Base-by-base conservation (phyloP, 129 eudicot species). In the Chrysanthemum lavandulifolium region DNA sequence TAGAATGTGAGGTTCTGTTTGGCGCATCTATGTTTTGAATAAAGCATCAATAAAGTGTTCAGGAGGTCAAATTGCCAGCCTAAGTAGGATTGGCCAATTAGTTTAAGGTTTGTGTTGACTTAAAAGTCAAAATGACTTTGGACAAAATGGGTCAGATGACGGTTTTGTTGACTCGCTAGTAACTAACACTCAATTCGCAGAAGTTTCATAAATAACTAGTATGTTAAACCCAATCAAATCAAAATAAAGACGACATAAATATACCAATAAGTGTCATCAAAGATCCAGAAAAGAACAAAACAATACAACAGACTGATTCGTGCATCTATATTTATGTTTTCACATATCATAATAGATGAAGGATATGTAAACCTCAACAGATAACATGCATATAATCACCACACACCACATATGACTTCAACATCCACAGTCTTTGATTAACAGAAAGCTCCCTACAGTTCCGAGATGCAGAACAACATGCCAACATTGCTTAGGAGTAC, bases 371-470 rank as follows among this genome's bases (percentile, higher is more conserved):
- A 19, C 16, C 57, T 13, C 23, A 43, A 72, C 9, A 72, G 52
- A n/a, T 57, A 15, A 56, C 19, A 71, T 12, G 54, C 54, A 40
- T 56, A 56, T 7, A 56, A 45, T 21, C 19, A 7, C 68, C 21
- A 50, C 68, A 4, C 60, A 1, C 69, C 47, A 40, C 47, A 40
- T 40, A 40, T 40, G 47, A 62, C 21, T 48, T 61, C 59, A 40
- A 40, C 56, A 18, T 71, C 29, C 29, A 43, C 67, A 71, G 13
- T 33, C 27, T 72, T 45, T 45, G 27, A 72, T 36, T 27, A 49
- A 65, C 45, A 33, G n/a, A 53, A 64, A 74, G 36, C 13, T 63
- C 36, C 60, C 9, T 31, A 1, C 65, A 49, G 64, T 62, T 33
- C 62, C 71, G 19, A 64, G 40, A 61, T 51, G 13, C 54, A 51